Base-by-base conservation (phyloP, 306 rosid genomes). In the Medicago lupulina region DNA sequence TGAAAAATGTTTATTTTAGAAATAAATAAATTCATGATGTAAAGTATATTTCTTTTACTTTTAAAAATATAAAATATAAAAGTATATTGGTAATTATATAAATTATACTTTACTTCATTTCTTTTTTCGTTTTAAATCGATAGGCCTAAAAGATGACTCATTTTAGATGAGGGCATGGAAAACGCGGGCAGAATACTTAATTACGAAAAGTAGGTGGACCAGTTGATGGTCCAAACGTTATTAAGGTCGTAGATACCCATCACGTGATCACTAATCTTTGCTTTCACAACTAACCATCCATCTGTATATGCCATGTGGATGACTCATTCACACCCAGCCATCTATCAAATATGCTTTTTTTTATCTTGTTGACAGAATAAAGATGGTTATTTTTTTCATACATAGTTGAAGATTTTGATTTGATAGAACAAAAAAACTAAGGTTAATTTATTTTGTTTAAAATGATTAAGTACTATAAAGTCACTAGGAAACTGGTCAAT, bases 201-300 rank as follows among this genome's bases (percentile, higher is more conserved):
- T 58, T 38, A 8, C 57, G 8, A 77, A 70, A 62, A 60, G 77
- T 28, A 16, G 71, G 70, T 65, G 79, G 6, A 23, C 54, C 23
- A 57, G 74, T 74, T 43, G 77, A 70, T 68, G 53, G 80, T 70
- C 76, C 76, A 31, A 34, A 78, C 71, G 40, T 36, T 2, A 16
- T 2, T 34, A n/a, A 13, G 66, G 2, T 62, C 39, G 51, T n/a
- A 67, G 58, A 69, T 76, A 21, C 67, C 64, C 59, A 43, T 78
- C 81, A 78, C 82, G 79, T 75, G 85, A 58, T 70, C 66, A 31
- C 25, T 40, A 7, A 19, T 13, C 41, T 66, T 67, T 21, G 28
- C 12, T 50, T 75, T 39, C 14, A 49, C 76, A 71, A 25, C 67
- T 58, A 70, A 60, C 66, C 46, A 10, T 17, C 51, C 2, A 21